phyloP scores from a whole-genome alignment of 129 eudicot species.

The Tanacetum coccineum region DNA sequence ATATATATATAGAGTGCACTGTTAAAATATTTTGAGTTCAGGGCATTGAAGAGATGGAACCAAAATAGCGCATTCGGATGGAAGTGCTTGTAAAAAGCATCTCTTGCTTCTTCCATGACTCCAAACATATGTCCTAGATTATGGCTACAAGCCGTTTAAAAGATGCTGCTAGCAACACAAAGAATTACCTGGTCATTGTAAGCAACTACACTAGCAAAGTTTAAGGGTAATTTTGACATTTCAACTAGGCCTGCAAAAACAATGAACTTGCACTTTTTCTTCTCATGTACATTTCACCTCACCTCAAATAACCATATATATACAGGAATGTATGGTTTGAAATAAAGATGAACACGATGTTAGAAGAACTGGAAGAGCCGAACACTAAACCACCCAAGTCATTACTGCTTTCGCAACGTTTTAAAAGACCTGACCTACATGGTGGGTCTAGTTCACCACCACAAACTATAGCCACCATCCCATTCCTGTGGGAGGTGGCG shows the following conservation, averaged over 20 bases:
- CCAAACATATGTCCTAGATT: constrained; percentile 2
- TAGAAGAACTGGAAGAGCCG: constrained; percentile 8
- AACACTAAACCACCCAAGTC: constrained; percentile 42
- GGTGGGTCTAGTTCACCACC: constrained; percentile 54
- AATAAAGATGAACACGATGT: not conserved
- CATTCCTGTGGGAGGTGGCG: constrained; percentile 73
- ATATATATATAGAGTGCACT: no score
- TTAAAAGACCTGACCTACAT: constrained; percentile 28
- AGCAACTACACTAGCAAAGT: constrained; percentile 3
- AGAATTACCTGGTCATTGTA: constrained; percentile 6
- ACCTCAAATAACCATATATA: not conserved
- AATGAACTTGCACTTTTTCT: not conserved
- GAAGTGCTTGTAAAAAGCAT: no score
- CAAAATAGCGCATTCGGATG: no score
- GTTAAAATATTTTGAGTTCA: no score
- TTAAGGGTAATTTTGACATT: not conserved
- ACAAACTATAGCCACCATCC: constrained; percentile 41
- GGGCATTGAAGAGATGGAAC: no score
- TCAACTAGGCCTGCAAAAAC: constrained; percentile 23
- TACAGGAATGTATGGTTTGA: not conserved
- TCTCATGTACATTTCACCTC: no score
- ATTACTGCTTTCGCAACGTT: constrained; percentile 40
- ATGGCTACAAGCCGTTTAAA: constrained; percentile 15
- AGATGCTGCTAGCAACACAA: constrained; percentile 10
- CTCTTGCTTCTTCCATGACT: no score